phyloP scores from a whole-genome alignment of 2,329 filamentous ascomycete genomes.

The Pleurostoma richardsiae region DNA sequence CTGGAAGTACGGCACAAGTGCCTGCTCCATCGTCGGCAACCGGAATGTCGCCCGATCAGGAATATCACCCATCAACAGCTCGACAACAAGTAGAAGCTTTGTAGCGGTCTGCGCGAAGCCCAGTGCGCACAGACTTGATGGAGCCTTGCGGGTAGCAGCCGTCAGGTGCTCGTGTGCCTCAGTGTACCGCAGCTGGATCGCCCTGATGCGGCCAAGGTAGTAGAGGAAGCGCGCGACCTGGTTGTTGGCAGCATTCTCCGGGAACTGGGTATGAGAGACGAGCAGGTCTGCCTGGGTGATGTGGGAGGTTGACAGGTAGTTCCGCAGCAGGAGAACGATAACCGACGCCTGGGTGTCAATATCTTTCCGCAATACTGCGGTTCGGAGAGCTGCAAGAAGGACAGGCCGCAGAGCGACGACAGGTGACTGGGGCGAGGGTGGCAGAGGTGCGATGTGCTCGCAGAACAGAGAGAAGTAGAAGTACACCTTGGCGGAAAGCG shows the following conservation, averaged over 20 bases:
- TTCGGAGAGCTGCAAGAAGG: slow-evolving; percentile 82
- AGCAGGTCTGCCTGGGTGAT: slow-evolving; percentile 95
- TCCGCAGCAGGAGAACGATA: slow-evolving; percentile 89
- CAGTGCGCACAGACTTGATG: slow-evolving; percentile 79
- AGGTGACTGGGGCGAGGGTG: slow-evolving; percentile 83
- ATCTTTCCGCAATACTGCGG: slow-evolving; percentile 94
- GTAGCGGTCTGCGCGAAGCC: slow-evolving; percentile 95
- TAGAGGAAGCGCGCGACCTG: slow-evolving; percentile 97
- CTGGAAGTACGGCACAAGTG: slow-evolving; percentile 87
- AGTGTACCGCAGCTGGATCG: slow-evolving; percentile 94
- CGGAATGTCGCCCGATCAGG: slow-evolving; percentile 93
- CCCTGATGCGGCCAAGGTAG: slow-evolving; percentile 93
- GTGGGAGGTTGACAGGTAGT: slow-evolving; percentile 93
- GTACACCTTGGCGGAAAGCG: slow-evolving; percentile 90
- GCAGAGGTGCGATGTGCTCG: slow-evolving; percentile 82
- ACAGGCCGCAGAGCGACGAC: slow-evolving; percentile 82
- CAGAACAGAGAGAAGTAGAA: slow-evolving; percentile 97
- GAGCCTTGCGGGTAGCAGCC: slow-evolving; percentile 90
- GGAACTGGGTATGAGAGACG: slow-evolving; percentile 93
- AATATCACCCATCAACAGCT: slow-evolving; percentile 97
- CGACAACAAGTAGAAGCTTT: slow-evolving; percentile 93
- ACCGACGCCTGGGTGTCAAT: slow-evolving; percentile 95
- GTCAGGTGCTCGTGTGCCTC: slow-evolving; percentile 93
- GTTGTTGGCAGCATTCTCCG: slow-evolving; percentile 90
- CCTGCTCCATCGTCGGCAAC: slow-evolving; percentile 77